Evolutionary conservation across 345 rosid genomes (phyloP), one percentile per base, ranked within the genome.

Genomic region (Psidium friedrichsthalianum): DNA sequence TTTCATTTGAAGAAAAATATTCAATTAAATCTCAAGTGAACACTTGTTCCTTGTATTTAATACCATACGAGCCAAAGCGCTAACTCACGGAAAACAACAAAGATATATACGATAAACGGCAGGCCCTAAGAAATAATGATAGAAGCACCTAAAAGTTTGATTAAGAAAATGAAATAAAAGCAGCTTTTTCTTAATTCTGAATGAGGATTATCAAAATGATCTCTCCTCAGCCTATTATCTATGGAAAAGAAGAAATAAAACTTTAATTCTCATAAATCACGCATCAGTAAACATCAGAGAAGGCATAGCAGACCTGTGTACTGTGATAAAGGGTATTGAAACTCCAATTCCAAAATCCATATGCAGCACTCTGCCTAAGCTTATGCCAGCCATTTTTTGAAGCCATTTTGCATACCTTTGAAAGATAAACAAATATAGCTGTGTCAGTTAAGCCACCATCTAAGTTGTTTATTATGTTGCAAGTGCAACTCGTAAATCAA

Each of bases 291-390:
- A 69, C 47, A 69, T 2, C 47, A 51, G 25, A 56, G 42, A 84
- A 61, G 82, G 64, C 40, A 44, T 22, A 18, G 51, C 86, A 86
- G 86, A 95, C 99, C 98, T 95, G 98, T 86, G 97, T 95, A 53
- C 98, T 93, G 89, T 95, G 98, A 91, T 95, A 95, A 86, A 97
- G 96, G 84, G 94, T 91, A 88, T 95, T 95, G 94, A 94, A 97
- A 92, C 93, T 92, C 90, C 92, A 91, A 85, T 92, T 97, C 99
- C 99, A 97, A 85, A 95, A 89, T 82, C 99, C 99, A 94, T 92
- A 94, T 54, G 99, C 99, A 90, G 96, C 97, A 93, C 99, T 97
- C 90, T 97, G 98, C 85, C 97, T 93, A 97, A 89, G 90, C 96
- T 95, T 89, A 95, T 90, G 90, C 89, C 93, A 83, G 98, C 98